These are phyloP conservation scores for Eimeria praecox DNA, from an alignment of 169 alveolate genomes.

Conservation along the genomic window DNA sequence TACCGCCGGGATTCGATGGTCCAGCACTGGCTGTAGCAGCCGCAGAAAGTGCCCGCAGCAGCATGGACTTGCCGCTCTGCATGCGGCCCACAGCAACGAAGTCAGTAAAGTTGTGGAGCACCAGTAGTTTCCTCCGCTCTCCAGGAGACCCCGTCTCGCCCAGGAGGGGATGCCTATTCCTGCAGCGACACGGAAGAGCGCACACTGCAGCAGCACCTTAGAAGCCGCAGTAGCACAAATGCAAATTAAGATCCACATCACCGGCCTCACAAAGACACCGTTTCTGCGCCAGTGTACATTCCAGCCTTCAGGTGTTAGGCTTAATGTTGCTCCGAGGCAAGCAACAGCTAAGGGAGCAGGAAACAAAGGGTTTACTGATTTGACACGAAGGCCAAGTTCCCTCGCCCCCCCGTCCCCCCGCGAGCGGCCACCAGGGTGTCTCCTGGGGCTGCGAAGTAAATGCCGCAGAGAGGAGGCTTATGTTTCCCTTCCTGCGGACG, in stretches of 20 bases:
- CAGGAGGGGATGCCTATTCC: conserved; percentile 58
- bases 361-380: not conserved
- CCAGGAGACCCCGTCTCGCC: conserved; percentile 59
- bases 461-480: conserved; percentile 21
- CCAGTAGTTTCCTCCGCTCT: conserved; percentile 59
- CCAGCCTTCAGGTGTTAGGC: not conserved
- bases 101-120: conserved; percentile 55
- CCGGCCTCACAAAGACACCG: not conserved
- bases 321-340: not conserved
- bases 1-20: not conserved
- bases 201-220: not conserved
- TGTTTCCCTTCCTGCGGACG: not conserved
- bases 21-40: conserved; percentile 47
- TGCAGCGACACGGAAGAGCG: conserved; percentile 6
- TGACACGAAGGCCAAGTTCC: conserved; percentile 72
- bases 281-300: not conserved
- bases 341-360: not conserved
- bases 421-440: conserved; percentile 74
- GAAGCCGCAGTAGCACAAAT: not conserved
- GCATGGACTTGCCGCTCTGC: conserved; percentile 77
- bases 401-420: conserved; percentile 66
- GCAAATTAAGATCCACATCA: not conserved
- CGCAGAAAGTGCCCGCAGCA: conserved; percentile 66
- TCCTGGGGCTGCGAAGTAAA: conserved; percentile 59
- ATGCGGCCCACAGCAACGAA: conserved; percentile 60